Percentiles rank a stretch among this genome's conserved stretches.
Conservation (phyloP, 768 basidiomycete genomes). For the Bullera alba region DNA sequence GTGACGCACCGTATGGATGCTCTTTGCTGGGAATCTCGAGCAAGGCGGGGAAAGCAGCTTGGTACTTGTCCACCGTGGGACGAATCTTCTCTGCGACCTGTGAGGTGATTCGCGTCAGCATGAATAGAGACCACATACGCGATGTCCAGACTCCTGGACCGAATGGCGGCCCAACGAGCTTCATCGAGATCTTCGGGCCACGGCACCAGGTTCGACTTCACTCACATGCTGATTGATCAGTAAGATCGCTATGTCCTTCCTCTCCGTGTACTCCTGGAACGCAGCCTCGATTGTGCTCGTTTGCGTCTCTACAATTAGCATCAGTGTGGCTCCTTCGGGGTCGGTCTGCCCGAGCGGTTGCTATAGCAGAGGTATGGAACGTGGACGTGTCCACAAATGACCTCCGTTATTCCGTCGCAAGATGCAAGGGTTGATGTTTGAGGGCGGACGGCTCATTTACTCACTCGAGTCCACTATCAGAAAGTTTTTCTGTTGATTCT, state of each 20-base stretch:
- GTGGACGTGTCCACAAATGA: neutral
- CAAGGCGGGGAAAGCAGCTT: conserved; percentile 90
- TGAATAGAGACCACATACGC: too few relatives aligned
- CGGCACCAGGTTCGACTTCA: conserved; percentile 5
- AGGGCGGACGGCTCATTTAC: conserved; percentile 36
- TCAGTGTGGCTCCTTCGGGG: too few relatives aligned
- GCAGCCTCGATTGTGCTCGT: conserved; percentile 80
- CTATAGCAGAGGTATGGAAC: neutral
- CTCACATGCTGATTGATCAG: conserved; percentile 97
- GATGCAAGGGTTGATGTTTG: neutral
- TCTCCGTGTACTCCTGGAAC: conserved; percentile 89
- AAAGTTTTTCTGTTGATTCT: conserved; percentile 94
- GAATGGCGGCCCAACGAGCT: neutral
- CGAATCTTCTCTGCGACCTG: conserved; percentile 97
- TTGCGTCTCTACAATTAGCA: conserved; percentile 97
- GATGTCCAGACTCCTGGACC: neutral
- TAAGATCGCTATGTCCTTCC: conserved; percentile 90
- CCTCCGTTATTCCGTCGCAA: neutral
- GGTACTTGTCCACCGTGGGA: conserved; percentile 87
- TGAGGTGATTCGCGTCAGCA: neutral
- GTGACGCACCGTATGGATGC: conserved; percentile 85
- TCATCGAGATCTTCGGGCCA: neutral
- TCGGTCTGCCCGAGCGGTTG: neutral
- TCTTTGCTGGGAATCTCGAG: conserved; percentile 98
- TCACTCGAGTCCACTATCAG: conserved; percentile 86